Percentiles rank a stretch among this genome's conserved stretches.
These are phyloP conservation scores for Cubamyces lactineus DNA, from an alignment of 768 basidiomycete species.

Conservation along the genomic window DNA sequence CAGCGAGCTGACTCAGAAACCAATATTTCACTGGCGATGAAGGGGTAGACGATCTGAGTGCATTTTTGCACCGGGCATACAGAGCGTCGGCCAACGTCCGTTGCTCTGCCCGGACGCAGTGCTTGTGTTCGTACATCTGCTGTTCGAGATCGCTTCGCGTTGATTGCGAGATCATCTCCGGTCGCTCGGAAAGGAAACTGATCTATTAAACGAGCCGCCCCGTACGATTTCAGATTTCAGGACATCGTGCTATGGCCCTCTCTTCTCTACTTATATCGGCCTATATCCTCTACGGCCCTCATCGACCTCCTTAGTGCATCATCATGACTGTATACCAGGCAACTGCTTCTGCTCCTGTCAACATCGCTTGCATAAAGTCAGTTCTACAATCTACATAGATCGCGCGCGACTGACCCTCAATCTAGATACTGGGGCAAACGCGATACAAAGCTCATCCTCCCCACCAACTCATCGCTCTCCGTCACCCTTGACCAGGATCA, in stretches of 20 bases:
- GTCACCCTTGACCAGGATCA: slow-evolving; percentile 97
- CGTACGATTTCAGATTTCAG: slow-evolving; percentile 31
- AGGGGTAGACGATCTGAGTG: background rate
- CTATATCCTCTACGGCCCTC: background rate
- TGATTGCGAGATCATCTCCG: slow-evolving; percentile 16
- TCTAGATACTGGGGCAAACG: slow-evolving; percentile 98
- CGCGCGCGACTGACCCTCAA: slow-evolving; percentile 11
- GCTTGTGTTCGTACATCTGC: too few relatives aligned
- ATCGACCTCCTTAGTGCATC: slow-evolving; percentile 16
- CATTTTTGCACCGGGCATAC: background rate
- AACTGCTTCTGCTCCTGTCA: slow-evolving; percentile 91
- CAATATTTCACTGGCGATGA: background rate
- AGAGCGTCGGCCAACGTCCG: background rate
- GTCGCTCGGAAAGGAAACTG: slow-evolving; percentile 14
- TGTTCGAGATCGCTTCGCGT: background rate
- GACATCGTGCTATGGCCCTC: slow-evolving; percentile 29
- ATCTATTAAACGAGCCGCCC: slow-evolving; percentile 19
- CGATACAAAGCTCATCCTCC: slow-evolving; percentile 91
- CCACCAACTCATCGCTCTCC: slow-evolving; percentile 97
- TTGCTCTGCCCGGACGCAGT: too few relatives aligned
- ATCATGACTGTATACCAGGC: slow-evolving; percentile 75
- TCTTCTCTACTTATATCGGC: slow-evolving; percentile 21
- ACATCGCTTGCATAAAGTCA: slow-evolving; percentile 98
- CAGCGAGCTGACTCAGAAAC: slow-evolving; percentile 1
- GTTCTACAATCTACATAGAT: slow-evolving; percentile 9